phyloP scores from a whole-genome alignment of 1,284 basidiomycete genomes.

The Ceratobasidium sp. region DNA sequence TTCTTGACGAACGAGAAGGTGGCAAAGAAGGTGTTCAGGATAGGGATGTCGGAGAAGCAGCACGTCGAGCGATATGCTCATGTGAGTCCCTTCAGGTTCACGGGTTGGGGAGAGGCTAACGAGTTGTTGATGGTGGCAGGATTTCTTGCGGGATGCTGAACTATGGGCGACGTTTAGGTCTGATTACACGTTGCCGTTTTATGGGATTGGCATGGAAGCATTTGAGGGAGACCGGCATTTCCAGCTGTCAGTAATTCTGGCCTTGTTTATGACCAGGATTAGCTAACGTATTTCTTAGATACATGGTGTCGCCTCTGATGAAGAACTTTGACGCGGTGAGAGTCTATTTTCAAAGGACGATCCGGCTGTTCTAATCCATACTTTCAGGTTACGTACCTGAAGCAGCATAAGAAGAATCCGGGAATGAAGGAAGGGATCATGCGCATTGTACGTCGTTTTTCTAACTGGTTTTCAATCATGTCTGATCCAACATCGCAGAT shows the following conservation, averaged over 20 bases:
- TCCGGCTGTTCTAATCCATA: not conserved
- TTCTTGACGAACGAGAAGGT: conserved; percentile 35
- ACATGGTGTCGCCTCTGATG: conserved; percentile 41
- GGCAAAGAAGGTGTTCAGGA: conserved; percentile 38
- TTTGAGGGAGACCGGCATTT: conserved; percentile 22
- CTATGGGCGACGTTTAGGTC: conserved; percentile 33
- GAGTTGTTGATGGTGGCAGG: not conserved
- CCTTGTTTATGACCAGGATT: not conserved
- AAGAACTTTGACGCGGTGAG: conserved; percentile 39
- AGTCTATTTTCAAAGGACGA: not conserved
- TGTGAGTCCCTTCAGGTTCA: not conserved
- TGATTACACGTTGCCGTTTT: conserved; percentile 37
- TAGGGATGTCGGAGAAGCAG: conserved; percentile 36
- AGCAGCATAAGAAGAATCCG: conserved; percentile 19
- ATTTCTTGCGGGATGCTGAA: conserved; percentile 15
- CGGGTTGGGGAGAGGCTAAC: no score
- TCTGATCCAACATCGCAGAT: not conserved
- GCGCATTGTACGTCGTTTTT: conserved; percentile 35
- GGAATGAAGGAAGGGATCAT: conserved; percentile 29
- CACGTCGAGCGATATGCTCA: conserved; percentile 15
- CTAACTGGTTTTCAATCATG: not conserved
- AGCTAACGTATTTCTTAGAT: not conserved
- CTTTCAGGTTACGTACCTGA: conserved; percentile 30
- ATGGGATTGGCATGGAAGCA: conserved; percentile 39
- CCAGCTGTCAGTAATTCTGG: conserved; percentile 26